Evolutionary conservation across 495 filamentous ascomycete genomes (phyloP).

Genomic region (Neurospora terricola): DNA sequence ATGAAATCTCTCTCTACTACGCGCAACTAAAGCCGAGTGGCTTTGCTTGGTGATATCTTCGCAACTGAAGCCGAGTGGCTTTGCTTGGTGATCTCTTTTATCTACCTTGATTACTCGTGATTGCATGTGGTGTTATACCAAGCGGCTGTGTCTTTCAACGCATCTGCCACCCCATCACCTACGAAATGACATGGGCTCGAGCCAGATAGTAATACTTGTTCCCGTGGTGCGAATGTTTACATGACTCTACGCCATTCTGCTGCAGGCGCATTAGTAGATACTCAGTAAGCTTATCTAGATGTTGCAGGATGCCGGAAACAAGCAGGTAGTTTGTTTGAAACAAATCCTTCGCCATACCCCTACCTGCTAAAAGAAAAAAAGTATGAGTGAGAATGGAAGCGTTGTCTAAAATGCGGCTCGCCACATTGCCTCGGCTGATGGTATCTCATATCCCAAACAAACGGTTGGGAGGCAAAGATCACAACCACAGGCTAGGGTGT

Average conservation of each 20-base stretch:
- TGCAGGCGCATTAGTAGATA: neutral
- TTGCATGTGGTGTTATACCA: neutral
- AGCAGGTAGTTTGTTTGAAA: neutral
- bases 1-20: neutral
- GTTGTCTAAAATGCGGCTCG: neutral
- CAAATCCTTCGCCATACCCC: neutral
- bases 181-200: neutral
- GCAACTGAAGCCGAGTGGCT: neutral
- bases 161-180: neutral
- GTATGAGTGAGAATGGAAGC: neutral
- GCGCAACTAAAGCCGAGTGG: neutral
- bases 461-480: neutral
- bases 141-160: neutral
- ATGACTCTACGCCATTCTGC: neutral
- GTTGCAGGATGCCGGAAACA: neutral
- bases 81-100: neutral
- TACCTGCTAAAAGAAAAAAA: neutral
- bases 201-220: neutral
- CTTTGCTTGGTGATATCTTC: neutral
- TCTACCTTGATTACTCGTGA: neutral
- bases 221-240: neutral
- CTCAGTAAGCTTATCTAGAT: neutral
- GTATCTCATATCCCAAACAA: neutral
- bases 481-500: neutral
- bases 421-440: neutral